Percentiles rank a stretch among this genome's conserved stretches.
Evolutionary conservation across 2,329 filamentous ascomycete species (phyloP).

Genomic region (Cryphonectria carpinicola): DNA sequence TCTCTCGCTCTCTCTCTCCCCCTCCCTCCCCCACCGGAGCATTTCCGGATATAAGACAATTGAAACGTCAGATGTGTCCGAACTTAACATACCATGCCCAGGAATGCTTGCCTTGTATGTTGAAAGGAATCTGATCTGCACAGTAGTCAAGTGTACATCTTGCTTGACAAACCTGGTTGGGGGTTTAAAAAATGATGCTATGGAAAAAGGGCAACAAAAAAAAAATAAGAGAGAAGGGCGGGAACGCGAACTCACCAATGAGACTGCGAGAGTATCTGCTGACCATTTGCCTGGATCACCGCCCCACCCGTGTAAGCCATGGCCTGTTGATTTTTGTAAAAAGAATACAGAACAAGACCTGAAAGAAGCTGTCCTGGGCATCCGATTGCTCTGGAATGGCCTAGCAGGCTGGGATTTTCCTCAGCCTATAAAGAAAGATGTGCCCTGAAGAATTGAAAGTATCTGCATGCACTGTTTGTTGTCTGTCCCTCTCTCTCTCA

Average conservation of each 20-base stretch:
- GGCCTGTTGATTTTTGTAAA: background rate
- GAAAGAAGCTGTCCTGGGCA: background rate
- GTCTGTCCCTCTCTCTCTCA: background rate
- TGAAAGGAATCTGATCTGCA: background rate
- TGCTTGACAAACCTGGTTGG: background rate
- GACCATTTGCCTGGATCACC: background rate
- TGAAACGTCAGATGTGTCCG: background rate
- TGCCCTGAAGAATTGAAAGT: background rate
- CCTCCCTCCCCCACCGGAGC: background rate
- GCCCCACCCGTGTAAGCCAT: conserved; percentile 2
- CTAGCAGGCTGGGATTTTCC: background rate
- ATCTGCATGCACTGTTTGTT: background rate
- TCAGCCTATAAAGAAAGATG: conserved; percentile 3
- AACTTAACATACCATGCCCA: background rate
- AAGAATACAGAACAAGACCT: background rate
- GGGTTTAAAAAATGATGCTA: background rate
- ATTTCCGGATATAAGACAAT: background rate
- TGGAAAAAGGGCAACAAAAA: background rate
- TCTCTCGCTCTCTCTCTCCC: no score
- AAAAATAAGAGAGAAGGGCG: background rate
- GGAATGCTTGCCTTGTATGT: background rate
- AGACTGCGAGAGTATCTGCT: conserved; percentile 8
- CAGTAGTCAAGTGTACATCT: background rate
- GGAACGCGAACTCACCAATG: background rate
- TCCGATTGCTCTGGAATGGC: background rate